Conservation (phyloP, 192 early-diverging fungal genomes). For the Entomortierella lignicola region DNA sequence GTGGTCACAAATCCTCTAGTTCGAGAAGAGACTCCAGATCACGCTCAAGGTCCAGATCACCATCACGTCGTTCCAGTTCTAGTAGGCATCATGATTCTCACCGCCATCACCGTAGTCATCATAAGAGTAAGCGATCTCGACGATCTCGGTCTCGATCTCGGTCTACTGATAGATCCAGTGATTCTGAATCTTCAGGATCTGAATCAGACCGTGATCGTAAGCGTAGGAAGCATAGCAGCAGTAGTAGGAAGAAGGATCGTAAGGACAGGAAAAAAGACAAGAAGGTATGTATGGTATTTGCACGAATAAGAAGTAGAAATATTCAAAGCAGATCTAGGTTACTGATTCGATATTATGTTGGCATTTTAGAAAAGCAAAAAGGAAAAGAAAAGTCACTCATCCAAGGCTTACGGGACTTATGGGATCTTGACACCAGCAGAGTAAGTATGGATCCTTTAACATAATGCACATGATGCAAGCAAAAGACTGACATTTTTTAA, state of each 20-base stretch:
- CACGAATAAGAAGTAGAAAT: too few relatives aligned
- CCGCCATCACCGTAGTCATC: constrained; percentile 9
- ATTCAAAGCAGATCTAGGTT: too few relatives aligned
- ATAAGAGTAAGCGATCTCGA: constrained; percentile 33
- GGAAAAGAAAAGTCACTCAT: constrained; percentile 55
- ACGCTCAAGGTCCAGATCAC: constrained; percentile 26
- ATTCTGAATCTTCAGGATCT: constrained; percentile 35
- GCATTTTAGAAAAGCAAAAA: constrained; percentile 56
- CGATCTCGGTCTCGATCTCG: constrained; percentile 24
- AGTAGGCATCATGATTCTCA: constrained; percentile 7
- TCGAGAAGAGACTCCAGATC: constrained; percentile 13
- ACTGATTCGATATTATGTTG: too few relatives aligned
- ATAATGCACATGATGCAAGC: neutral
- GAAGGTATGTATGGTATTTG: too few relatives aligned
- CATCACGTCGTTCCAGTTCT: constrained; percentile 26
- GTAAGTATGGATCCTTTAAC: too few relatives aligned
- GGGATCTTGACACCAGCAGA: constrained; percentile 66
- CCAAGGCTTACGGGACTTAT: constrained; percentile 60
- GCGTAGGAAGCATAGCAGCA: constrained; percentile 37
- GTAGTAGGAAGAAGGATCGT: constrained; percentile 53
- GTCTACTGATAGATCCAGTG: constrained; percentile 19
- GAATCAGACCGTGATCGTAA: constrained; percentile 43
- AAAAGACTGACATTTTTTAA: constrained; percentile 14
- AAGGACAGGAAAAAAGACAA: constrained; percentile 60
- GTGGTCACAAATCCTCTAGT: constrained; percentile 9